Base-by-base conservation (phyloP, 2,329 filamentous ascomycete genomes). In the Fusarium mundagurra region DNA sequence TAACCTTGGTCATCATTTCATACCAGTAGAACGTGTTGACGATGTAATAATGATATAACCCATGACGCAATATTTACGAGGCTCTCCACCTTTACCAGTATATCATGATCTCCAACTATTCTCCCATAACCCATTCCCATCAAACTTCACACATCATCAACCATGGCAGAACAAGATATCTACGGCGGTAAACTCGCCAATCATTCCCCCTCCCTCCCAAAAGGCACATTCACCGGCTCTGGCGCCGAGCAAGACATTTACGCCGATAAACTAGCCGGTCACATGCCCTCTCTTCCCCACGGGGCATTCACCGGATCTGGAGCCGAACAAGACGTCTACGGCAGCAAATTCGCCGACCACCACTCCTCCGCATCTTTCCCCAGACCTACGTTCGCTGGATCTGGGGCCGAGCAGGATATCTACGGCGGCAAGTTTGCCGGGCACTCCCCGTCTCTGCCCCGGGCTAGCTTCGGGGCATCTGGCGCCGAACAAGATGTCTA, bases 21-120 rank as follows among this genome's bases (percentile, higher is more conserved):
- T 1, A n/a, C n/a, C n/a, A n/a, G n/a, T n/a, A 6, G 6, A 6
- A 51, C 33, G 41, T 11, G 8, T 41, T 14, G 41, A 18, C 43
- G 67, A 66, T 66, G 67, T 53, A 70, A 70, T 70, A 10, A 70
- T 55, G 67, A 70, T 71, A 60, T 66, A 54, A 70, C 67, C 29
- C 36, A 66, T 70, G 67, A 70, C 67, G 67, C 67, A 71, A 70
- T 33, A 50, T 66, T 54, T 70, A 70, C 67, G 67, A 65, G 4
- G 9, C 9, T 64, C 34, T 65, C 67, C 60, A 55, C 53, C 39
- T 44, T 44, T 5, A 33, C 7, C 16, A 43, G 24, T 47, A 71
- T 58, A 66, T 65, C 67, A 70, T 54, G 8, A 51, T n/a, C 44
- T 39, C n/a, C 22, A 51, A 31, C 17, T n/a, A 55, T 64, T 51